These are phyloP conservation scores for Setomelanomma holmii DNA, from an alignment of 2,329 filamentous ascomycete species.

Conservation along the genomic window DNA sequence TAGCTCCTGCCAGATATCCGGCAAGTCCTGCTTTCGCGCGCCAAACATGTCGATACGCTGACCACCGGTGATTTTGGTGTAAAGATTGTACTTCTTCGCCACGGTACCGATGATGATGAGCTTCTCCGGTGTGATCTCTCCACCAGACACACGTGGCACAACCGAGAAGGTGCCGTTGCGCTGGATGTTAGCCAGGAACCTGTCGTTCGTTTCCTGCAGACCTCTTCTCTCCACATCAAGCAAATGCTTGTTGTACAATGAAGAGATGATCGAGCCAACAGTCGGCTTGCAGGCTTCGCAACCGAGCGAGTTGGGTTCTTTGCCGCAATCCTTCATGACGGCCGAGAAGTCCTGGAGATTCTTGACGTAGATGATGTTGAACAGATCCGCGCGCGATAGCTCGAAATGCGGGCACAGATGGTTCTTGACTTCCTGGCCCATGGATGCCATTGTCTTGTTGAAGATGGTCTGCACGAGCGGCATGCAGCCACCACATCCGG, in stretches of 20 bases:
- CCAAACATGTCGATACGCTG: slow-evolving; percentile 95
- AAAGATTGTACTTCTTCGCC: slow-evolving; percentile 82
- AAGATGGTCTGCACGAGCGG: slow-evolving; percentile 88
- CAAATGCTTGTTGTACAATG: slow-evolving; percentile 83
- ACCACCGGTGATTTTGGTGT: slow-evolving; percentile 91
- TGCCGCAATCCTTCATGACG: slow-evolving; percentile 81
- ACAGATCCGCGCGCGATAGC: slow-evolving; percentile 86
- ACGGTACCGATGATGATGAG: slow-evolving; percentile 84
- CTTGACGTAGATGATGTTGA: slow-evolving; percentile 86
- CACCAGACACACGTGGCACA: slow-evolving; percentile 80
- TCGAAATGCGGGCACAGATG: slow-evolving; percentile 84
- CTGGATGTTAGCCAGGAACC: slow-evolving; percentile 88
- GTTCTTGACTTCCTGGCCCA: slow-evolving; percentile 89
- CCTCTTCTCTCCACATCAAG: slow-evolving; percentile 74
- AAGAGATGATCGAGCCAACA: slow-evolving; percentile 80
- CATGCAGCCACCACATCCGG: slow-evolving; percentile 89
- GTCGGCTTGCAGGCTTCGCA: slow-evolving; percentile 89
- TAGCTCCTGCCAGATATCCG: slow-evolving; percentile 80
- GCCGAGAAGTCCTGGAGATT: slow-evolving; percentile 73
- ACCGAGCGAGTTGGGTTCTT: slow-evolving; percentile 73
- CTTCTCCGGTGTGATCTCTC: slow-evolving; percentile 87
- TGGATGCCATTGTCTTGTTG: slow-evolving; percentile 83
- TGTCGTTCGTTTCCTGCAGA: slow-evolving; percentile 89
- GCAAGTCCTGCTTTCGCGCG: slow-evolving; percentile 83
- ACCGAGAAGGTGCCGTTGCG: slow-evolving; percentile 91